Evolutionary conservation across 2,329 filamentous ascomycete species (phyloP), one percentile per base, ranked within the genome.

Genomic region (Juglanconis oblonga): DNA sequence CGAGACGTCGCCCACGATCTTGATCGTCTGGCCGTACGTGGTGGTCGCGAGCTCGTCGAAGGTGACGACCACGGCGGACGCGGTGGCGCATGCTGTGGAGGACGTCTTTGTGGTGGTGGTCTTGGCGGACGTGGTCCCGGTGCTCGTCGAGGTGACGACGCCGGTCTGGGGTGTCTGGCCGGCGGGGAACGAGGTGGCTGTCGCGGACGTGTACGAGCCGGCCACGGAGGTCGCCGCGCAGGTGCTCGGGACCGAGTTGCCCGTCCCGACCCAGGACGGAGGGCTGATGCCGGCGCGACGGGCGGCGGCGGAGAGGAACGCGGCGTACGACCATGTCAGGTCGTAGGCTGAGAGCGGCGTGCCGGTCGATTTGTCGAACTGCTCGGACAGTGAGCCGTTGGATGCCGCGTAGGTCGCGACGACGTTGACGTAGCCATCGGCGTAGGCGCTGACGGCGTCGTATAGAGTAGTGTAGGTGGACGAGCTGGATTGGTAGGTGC

Each of bases 321-420:
- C 81, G 1, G 87, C 87, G 65, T 90, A 91, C 0, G 87, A 90
- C 88, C 88, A 91, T 3, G 88, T 91, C 33, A 91, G 75, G 64
- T 91, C 86, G 17, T 76, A 74, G 1, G 88, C 89, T 1, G 87
- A 89, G 4, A 87, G 74, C 1, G 85, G 86, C 0, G 67, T 64
- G 35, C 82, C 86, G 48, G 70, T 74, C 58, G 74, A 72, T 65
- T 81, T 81, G 64, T 82, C 79, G 67, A 83, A 91, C 70, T 91
- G 88, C 75, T 92, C 89, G 1, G 85, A 77, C 13, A 91, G 70
- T 1, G 81, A 81, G n/a, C 89, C 90, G 64, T 86, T 83, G 1
- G 78, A 65, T 3, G 80, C 79, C 0, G 84, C 82, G 69, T 92
- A 91, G 3, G 78, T 79, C 62, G 81, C 81, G 6, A 90, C 83